Percentiles rank a stretch among this genome's conserved stretches.
phyloP scores from a whole-genome alignment of 1,139 yeast genomes.

The Geotrichum carabidarum region DNA sequence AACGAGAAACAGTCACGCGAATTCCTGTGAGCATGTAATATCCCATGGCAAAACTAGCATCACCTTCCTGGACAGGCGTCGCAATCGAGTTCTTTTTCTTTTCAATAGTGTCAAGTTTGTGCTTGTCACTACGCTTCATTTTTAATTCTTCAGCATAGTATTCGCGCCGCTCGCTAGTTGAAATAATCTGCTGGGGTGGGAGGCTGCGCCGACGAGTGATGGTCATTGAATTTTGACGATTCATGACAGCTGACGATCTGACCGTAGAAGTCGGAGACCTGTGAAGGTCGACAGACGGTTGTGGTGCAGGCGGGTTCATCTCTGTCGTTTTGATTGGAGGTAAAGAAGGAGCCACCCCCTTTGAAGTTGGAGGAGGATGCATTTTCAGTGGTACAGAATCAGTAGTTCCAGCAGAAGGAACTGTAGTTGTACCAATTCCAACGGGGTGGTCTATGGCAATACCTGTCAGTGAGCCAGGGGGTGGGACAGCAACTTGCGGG shows the following conservation, averaged over 20 bases:
- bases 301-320: background rate
- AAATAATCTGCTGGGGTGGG: background rate
- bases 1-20: conserved; percentile 86
- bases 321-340: background rate
- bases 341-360: background rate
- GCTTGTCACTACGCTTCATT: conserved; percentile 38
- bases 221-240: conserved; percentile 9
- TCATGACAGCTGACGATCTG: background rate
- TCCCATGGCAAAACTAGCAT: conserved; percentile 87
- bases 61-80: conserved; percentile 83
- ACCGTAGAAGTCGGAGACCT: background rate
- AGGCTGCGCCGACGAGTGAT: conserved; percentile 12
- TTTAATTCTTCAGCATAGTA: conserved; percentile 12
- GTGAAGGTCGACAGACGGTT: background rate
- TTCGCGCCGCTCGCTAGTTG: conserved; percentile 3
- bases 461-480: background rate
- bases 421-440: background rate
- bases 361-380: background rate
- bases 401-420: background rate
- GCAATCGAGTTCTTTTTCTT: conserved; percentile 72
- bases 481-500: background rate
- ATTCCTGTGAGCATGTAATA: conserved; percentile 97
- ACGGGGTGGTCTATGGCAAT: background rate
- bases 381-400: background rate
- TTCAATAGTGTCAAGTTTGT: conserved; percentile 41